Evolutionary conservation across 2,329 filamentous ascomycete genomes (phyloP), one percentile per base, ranked within the genome.

Genomic region (Fonsecaea monophora): DNA sequence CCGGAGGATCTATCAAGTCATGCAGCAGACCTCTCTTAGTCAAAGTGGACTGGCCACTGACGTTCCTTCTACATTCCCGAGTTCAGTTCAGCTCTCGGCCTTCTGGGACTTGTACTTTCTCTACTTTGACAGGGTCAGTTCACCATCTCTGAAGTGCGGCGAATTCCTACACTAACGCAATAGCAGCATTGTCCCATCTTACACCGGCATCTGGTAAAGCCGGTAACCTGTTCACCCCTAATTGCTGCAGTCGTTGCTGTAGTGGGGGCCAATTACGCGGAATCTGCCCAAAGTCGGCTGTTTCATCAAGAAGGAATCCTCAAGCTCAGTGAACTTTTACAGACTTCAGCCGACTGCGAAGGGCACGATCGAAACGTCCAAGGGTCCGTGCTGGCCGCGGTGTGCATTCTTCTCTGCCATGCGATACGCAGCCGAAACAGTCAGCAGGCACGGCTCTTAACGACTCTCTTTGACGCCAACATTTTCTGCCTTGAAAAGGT

Each of bases 51-150:
- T 35, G 32, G 2, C 53, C 10, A 34, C 25, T 2, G 53, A 54
- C 13, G 53, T 32, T 15, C 53, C 21, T 54, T 12, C 53, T 32
- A 30, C 53, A 12, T 54, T 54, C 15, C 53, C 53, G 10, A 54
- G 53, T 25, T 32, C 53, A 32, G 53, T 32, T 10, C 53, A 54
- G 53, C 53, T 54, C 25, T 35, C 32, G 12, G 53, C 32, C 32
- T 54, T 54, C 21, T 54, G 53, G 53, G 53, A 35, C 15, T 25
- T 54, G 32, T 54, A 54, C 10, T 54, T 54, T 32, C 21, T 54
- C 32, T 25, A 54, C 21, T 54, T 54, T 54, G 53, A 54, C 53
- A 54, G 30, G 53, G 53, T 54, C 10, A 54, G 53, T 54, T 15
- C 12, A 15, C 32, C 13, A 32, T 34, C 12, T 54, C 21, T 32